Conservation (phyloP, 2,329 filamentous ascomycete species). For the Myriosclerotinia scirpicola region DNA sequence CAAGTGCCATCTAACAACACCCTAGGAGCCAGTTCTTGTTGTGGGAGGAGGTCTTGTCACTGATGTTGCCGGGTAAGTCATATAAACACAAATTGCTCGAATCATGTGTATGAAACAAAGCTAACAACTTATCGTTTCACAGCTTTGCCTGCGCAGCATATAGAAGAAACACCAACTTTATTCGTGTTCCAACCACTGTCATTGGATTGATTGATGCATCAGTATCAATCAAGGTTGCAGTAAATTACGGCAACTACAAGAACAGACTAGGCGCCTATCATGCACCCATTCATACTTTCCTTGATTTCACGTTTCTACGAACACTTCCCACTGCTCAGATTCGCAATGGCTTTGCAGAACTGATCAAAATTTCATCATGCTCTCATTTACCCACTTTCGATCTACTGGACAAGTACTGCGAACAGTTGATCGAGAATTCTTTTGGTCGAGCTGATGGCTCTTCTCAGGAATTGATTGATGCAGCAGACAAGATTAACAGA, state of each 20-base stretch:
- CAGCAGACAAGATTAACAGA: slow-evolving; percentile 67
- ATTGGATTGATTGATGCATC: slow-evolving; percentile 75
- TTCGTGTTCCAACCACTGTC: slow-evolving; percentile 71
- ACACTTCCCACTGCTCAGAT: slow-evolving; percentile 67
- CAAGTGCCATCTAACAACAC: slow-evolving; percentile 21
- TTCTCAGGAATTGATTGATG: slow-evolving; percentile 54
- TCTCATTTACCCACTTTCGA: slow-evolving; percentile 66
- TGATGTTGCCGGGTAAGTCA: slow-evolving; percentile 67
- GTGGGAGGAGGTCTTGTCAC: slow-evolving; percentile 70
- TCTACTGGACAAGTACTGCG: slow-evolving; percentile 67
- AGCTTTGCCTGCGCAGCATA: slow-evolving; percentile 72
- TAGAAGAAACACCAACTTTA: slow-evolving; percentile 71
- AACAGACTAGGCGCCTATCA: slow-evolving; percentile 73
- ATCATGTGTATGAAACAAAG: slow-evolving; percentile 28
- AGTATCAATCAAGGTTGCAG: slow-evolving; percentile 75
- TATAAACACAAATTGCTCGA: slow-evolving; percentile 18
- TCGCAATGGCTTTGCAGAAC: slow-evolving; percentile 70
- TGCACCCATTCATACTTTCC: slow-evolving; percentile 69
- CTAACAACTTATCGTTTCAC: slow-evolving; percentile 33
- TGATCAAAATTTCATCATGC: slow-evolving; percentile 75
- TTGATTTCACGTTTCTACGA: slow-evolving; percentile 71
- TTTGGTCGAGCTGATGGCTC: slow-evolving; percentile 63
- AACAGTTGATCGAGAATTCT: slow-evolving; percentile 62
- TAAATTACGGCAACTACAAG: slow-evolving; percentile 76
- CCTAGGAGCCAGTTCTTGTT: slow-evolving; percentile 62